Evolutionary conservation across 805 yeast genomes (phyloP), one percentile per base, ranked within the genome.

Genomic region (Pichia cabralensis): DNA sequence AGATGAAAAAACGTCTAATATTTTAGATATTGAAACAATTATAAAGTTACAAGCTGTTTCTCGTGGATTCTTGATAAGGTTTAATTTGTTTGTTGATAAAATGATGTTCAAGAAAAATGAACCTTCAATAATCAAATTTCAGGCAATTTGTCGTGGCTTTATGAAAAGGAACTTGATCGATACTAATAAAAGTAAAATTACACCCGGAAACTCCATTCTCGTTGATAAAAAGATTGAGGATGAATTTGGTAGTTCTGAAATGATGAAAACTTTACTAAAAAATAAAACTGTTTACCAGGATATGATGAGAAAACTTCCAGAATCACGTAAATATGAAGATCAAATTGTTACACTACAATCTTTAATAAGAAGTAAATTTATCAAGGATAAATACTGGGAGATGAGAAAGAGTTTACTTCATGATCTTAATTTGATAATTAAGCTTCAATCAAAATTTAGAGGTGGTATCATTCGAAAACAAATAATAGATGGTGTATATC

Each of bases 11-110:
- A n/a, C n/a, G n/a, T n/a, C n/a, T n/a, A n/a, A n/a, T n/a, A n/a
- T n/a, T n/a, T n/a, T n/a, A n/a, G n/a, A n/a, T 13, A 24, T 13
- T 24, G 15, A 12, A 8, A 6, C 26, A n/a, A 13, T 24, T 6
- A 39, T 55, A 18, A 61, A 58, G 36, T 58, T 86, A 13, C 95
- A 86, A 52, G 72, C 92, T 0, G 56, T 76, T 17, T 68, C 82
- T 13, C 63, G 84, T 44, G 94, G 92, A 14, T 75, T 82, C 0
- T 62, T 74, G 26, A 60, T 71, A 36, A 66, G 95, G 34, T 81
- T 77, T 50, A 58, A 60, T 15, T 61, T 76, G 60, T 76, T 74
- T 52, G 79, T 81, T 23, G 70, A 71, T 44, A 66, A 65, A 38
- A 76, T 77, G 39, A 66, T 80, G 62, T 50, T 81, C 20, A 70